phyloP scores from a whole-genome alignment of 345 rosid genomes.

The Erucastrum elatum region DNA sequence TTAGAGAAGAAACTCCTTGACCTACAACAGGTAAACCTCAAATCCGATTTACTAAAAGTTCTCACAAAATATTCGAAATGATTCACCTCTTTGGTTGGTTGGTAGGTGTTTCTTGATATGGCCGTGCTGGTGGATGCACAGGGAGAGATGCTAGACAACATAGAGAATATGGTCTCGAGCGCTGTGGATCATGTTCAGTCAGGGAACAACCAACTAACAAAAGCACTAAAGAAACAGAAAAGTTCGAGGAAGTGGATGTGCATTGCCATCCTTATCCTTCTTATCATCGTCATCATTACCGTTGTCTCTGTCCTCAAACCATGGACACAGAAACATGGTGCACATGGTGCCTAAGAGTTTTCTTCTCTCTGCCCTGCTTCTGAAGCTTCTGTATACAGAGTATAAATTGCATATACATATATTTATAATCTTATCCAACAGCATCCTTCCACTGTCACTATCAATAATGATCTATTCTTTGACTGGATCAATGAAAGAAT shows the following conservation, averaged over 20 bases:
- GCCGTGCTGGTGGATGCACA: constrained; percentile 94
- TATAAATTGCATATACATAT: constrained; percentile 25
- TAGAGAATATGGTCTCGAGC: constrained; percentile 86
- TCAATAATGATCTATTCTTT: constrained; percentile 26
- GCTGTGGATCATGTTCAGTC: constrained; percentile 93
- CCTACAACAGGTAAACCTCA: constrained; percentile 72
- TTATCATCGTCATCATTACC: constrained; percentile 64
- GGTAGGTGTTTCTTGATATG: constrained; percentile 91
- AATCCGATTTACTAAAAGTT: not conserved
- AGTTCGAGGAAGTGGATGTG: constrained; percentile 95
- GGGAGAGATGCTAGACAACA: constrained; percentile 91
- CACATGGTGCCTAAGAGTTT: constrained; percentile 46
- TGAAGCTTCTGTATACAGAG: constrained; percentile 27
- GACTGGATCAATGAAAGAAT: constrained; percentile 8
- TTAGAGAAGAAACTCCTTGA: constrained; percentile 85
- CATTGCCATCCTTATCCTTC: constrained; percentile 81
- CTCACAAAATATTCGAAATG: not conserved
- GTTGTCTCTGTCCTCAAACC: constrained; percentile 71
- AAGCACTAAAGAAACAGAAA: constrained; percentile 69
- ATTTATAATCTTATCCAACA: not conserved
- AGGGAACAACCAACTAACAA: constrained; percentile 69
- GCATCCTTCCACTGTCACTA: constrained; percentile 17
- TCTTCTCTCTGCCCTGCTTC: constrained; percentile 11
- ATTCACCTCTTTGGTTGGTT: not conserved
- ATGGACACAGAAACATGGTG: constrained; percentile 67